phyloP scores from a whole-genome alignment of 2,329 filamentous ascomycete genomes.

The Ceratocystis papillata region DNA sequence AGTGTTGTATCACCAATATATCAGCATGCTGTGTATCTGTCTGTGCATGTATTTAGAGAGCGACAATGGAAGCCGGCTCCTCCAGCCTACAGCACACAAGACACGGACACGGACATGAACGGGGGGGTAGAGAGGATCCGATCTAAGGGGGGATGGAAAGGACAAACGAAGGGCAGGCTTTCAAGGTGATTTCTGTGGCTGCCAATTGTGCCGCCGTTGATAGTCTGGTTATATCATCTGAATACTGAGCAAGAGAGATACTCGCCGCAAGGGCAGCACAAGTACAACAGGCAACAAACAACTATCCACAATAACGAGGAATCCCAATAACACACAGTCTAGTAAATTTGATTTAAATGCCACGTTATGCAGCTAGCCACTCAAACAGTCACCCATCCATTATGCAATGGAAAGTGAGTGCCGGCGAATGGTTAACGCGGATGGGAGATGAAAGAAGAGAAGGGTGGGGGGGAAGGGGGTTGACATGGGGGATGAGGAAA shows the following conservation, averaged over 20 bases:
- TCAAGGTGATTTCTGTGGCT: no score
- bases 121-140: no score
- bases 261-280: no score
- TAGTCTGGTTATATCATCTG: no score
- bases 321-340: no score
- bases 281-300: no score
- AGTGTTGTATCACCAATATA: constrained; percentile 1
- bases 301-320: no score
- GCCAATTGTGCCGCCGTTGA: no score
- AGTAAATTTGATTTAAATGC: no score
- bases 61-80: background rate
- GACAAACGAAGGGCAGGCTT: no score
- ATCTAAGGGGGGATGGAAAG: no score
- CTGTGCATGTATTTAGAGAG: background rate
- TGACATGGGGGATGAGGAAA: background rate
- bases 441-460: background rate
- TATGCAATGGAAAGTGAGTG: background rate
- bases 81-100: background rate
- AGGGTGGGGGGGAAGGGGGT: background rate
- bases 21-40: background rate
- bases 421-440: background rate
- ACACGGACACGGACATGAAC: background rate
- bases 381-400: background rate
- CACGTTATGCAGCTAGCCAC: background rate
- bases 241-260: no score